A percentile compares a stretch with the other conserved stretches of the same genome.
phyloP scores from a whole-genome alignment of 495 filamentous ascomycete species.

The Barbatosphaeria neglecta region DNA sequence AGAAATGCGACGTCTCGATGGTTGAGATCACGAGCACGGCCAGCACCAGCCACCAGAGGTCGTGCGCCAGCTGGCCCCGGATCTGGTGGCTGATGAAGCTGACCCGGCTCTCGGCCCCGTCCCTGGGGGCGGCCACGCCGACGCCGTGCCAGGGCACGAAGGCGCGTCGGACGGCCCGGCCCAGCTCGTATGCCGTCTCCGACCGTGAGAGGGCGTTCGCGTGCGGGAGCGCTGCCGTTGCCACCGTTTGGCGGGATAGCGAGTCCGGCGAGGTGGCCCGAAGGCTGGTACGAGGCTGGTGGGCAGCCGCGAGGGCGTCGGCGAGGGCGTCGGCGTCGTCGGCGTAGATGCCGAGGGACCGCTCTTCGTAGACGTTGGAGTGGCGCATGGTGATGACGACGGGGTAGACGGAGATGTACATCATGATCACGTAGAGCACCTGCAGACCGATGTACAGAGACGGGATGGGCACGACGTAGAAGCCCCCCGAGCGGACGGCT shows the following conservation, averaged over 20 bases:
- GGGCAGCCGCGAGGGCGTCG: background rate
- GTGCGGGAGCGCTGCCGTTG: conserved; percentile 1
- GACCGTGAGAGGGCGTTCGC: conserved; percentile 8
- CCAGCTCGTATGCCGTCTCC: conserved; percentile 13
- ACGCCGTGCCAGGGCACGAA: conserved; percentile 25
- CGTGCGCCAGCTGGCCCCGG: conserved; percentile 70
- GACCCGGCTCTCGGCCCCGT: conserved; percentile 18
- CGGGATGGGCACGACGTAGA: conserved; percentile 68
- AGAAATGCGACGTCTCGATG: conserved; percentile 58
- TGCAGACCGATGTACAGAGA: conserved; percentile 61
- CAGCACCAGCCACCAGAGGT: conserved; percentile 75
- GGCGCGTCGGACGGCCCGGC: conserved; percentile 14
- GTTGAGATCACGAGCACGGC: conserved; percentile 64
- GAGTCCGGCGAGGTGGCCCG: too few species aligned
- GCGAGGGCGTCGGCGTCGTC: conserved; percentile 24
- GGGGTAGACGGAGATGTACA: conserved; percentile 75
- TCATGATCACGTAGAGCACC: conserved; percentile 82
- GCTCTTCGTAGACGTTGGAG: conserved; percentile 57
- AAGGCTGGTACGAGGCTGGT: too few species aligned
- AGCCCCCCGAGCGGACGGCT: conserved; percentile 73
- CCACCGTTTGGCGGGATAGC: too few species aligned
- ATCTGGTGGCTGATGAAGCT: conserved; percentile 55
- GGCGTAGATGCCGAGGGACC: conserved; percentile 55
- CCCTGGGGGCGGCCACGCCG: conserved; percentile 12
- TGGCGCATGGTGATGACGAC: conserved; percentile 63